A percentile compares a stretch with the other conserved stretches of the same genome.
Evolutionary conservation across 805 yeast species (phyloP).

Genomic region (Candida argentea): DNA sequence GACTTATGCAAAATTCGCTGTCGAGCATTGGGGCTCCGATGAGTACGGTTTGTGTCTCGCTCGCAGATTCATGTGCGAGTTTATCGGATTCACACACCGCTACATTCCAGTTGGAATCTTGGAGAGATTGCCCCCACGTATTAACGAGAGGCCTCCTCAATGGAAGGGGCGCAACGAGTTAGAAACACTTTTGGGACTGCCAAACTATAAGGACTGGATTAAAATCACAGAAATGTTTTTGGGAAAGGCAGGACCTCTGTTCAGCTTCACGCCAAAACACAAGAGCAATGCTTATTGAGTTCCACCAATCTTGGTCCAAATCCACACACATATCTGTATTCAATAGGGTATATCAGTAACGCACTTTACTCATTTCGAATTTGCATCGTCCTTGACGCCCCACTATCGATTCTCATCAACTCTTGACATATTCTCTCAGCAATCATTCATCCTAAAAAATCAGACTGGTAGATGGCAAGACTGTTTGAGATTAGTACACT

Average conservation of each 20-base stretch:
- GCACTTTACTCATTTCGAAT: too few relatives aligned
- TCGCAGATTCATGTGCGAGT: conserved; percentile 89
- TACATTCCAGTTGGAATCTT: conserved; percentile 91
- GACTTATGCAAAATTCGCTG: conserved; percentile 66
- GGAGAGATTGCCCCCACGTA: conserved; percentile 76
- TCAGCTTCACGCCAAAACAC: conserved; percentile 86
- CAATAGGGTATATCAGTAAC: not conserved
- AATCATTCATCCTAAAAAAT: too few relatives aligned
- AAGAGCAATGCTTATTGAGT: conserved; percentile 78
- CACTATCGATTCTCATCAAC: too few relatives aligned
- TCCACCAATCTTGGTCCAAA: not conserved
- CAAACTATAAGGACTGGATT: conserved; percentile 90
- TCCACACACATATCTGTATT: too few relatives aligned
- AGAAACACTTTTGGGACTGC: conserved; percentile 80
- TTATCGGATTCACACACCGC: conserved; percentile 85
- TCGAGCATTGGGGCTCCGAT: conserved; percentile 97
- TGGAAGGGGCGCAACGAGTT: conserved; percentile 91
- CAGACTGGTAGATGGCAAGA: too few relatives aligned
- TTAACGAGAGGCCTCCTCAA: conserved; percentile 88
- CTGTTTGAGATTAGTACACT: too few relatives aligned
- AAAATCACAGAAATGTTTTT: conserved; percentile 90
- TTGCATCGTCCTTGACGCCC: too few relatives aligned
- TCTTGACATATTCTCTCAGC: too few relatives aligned
- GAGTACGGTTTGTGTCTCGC: conserved; percentile 85
- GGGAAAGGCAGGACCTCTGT: conserved; percentile 71